phyloP scores from a whole-genome alignment of 1,284 basidiomycete genomes.

The Leccinum solheimii region DNA sequence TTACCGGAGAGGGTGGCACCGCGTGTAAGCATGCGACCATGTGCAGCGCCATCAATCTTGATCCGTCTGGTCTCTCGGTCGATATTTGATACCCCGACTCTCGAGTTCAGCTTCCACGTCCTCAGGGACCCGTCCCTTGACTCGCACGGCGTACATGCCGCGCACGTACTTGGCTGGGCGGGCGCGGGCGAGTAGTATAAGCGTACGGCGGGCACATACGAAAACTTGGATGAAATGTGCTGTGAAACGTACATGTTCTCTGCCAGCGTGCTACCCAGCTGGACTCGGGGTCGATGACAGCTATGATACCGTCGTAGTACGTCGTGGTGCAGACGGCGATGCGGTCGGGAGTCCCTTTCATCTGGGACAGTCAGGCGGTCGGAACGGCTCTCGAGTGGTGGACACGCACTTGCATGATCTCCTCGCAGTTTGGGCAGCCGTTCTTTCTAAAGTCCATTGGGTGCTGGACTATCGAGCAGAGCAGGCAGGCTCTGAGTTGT shows the following conservation, averaged over 20 bases:
- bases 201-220: neutral
- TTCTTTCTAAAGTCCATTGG: conserved; percentile 81
- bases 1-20: neutral
- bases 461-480: conserved; percentile 89
- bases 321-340: conserved; percentile 91
- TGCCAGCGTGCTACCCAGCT: conserved; percentile 98
- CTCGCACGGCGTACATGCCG: conserved; percentile 87
- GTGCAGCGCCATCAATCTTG: conserved; percentile 47
- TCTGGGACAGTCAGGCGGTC: conserved; percentile 47
- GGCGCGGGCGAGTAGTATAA: neutral
- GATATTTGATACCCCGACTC: conserved; percentile 75
- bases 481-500: conserved; percentile 84
- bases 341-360: conserved; percentile 85
- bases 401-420: conserved; percentile 78
- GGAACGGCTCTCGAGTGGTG: neutral
- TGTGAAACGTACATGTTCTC: conserved; percentile 67
- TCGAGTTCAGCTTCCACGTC: conserved; percentile 82
- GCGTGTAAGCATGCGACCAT: conserved; percentile 3
- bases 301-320: conserved; percentile 91
- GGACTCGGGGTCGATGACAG: conserved; percentile 83
- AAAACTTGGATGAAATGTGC: too few species aligned
- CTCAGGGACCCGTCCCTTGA: conserved; percentile 83
- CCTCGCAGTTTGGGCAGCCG: conserved; percentile 98
- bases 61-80: conserved; percentile 74
- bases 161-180: conserved; percentile 76